phyloP scores from a whole-genome alignment of 2,329 filamentous ascomycete genomes.

The Colletotrichum euphorbiae region DNA sequence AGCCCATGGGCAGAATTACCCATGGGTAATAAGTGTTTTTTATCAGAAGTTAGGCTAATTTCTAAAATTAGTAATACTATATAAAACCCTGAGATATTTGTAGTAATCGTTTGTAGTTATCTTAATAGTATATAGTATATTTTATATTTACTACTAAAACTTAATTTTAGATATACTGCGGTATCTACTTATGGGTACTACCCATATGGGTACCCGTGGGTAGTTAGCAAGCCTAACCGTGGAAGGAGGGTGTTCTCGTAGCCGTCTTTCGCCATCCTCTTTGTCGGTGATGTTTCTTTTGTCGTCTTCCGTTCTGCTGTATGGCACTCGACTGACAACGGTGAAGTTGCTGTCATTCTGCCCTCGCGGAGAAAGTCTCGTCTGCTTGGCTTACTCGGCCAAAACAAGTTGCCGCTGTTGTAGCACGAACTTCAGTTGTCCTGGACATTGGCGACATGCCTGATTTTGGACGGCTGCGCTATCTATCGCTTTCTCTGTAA shows the following conservation, averaged over 20 bases:
- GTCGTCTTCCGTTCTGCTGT: neutral
- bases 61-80: too few species aligned
- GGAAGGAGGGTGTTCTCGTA: slow-evolving; percentile 61
- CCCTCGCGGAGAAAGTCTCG: slow-evolving; percentile 69
- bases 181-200: too few species aligned
- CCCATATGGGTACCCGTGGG: too few species aligned
- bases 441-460: slow-evolving; percentile 70
- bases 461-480: slow-evolving; percentile 65
- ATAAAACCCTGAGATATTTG: too few species aligned
- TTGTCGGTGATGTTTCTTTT: slow-evolving; percentile 55
- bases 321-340: neutral
- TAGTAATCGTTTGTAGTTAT: too few species aligned
- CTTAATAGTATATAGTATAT: too few species aligned
- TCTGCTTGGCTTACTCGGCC: slow-evolving; percentile 71
- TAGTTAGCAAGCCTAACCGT: too few species aligned
- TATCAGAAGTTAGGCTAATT: too few species aligned
- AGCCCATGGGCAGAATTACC: too few species aligned
- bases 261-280: slow-evolving; percentile 73
- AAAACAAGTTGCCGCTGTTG: slow-evolving; percentile 71
- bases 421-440: slow-evolving; percentile 72
- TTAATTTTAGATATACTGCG: too few species aligned
- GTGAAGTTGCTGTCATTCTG: slow-evolving; percentile 60
- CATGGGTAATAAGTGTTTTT: too few species aligned
- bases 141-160: too few species aligned
- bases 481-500: slow-evolving; percentile 63